A percentile compares a stretch with the other conserved stretches of the same genome.
Conservation (phyloP, 257 asterid genomes). For the Scutellaria minor region DNA sequence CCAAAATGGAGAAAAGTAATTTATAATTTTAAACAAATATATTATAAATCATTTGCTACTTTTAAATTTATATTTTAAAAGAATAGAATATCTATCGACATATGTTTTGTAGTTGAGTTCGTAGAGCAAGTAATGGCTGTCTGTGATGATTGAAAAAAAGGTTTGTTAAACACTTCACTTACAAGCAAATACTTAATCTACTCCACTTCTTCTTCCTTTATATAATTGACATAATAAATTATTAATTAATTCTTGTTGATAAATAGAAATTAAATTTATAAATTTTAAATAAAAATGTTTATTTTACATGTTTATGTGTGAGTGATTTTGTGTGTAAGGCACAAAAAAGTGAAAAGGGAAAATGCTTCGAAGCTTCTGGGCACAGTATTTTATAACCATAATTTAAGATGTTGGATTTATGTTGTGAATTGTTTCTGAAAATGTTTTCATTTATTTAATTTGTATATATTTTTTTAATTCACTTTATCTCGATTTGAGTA, state of each 20-base stretch:
- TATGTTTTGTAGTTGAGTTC: background rate
- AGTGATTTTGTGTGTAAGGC: background rate
- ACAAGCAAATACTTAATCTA: slow-evolving; percentile 26
- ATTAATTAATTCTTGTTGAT: too few species aligned
- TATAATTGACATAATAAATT: background rate
- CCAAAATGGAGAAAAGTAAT: too few species aligned
- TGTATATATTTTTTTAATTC: background rate
- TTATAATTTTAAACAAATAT: too few species aligned
- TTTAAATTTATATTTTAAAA: too few species aligned
- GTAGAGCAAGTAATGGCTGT: background rate
- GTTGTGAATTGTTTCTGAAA: background rate
- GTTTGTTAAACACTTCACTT: slow-evolving; percentile 13
- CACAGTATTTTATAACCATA: background rate
- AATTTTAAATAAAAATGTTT: too few species aligned
- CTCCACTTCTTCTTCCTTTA: background rate
- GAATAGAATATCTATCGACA: too few species aligned
- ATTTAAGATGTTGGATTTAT: background rate
- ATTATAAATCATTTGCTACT: too few species aligned
- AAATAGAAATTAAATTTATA: too few species aligned
- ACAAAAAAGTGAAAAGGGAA: background rate
- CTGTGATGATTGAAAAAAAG: slow-evolving; percentile 22
- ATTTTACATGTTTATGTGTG: background rate
- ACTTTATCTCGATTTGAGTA: too few species aligned
- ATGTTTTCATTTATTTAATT: background rate
- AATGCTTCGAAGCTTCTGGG: slow-evolving; percentile 24